phyloP scores from a whole-genome alignment of 305 asterid genomes.

The Rubia peregrina region DNA sequence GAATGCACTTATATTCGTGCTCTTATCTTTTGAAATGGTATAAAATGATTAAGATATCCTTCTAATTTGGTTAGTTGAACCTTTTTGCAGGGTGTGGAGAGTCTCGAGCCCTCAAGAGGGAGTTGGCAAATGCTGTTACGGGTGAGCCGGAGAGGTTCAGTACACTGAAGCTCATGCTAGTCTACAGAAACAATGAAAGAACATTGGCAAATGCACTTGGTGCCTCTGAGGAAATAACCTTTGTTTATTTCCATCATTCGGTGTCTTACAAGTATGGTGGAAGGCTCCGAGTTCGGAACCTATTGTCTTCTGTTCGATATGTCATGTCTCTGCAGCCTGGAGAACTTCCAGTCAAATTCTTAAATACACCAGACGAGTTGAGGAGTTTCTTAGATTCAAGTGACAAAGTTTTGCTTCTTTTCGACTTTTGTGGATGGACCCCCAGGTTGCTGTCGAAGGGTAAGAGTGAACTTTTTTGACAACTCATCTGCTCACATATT shows the following conservation, averaged over 20 bases:
- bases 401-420: conserved; percentile 79
- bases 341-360: conserved; percentile 51
- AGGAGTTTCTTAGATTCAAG: conserved; percentile 63
- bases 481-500: conserved; percentile 9
- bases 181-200: conserved; percentile 58
- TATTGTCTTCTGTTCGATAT: conserved; percentile 60
- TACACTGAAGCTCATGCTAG: conserved; percentile 62
- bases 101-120: conserved; percentile 75
- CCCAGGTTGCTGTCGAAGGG: conserved; percentile 47
- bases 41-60: neutral
- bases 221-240: conserved; percentile 49
- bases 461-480: conserved; percentile 37
- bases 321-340: conserved; percentile 49
- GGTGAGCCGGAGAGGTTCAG: conserved; percentile 43
- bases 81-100: conserved; percentile 83
- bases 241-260: conserved; percentile 58
- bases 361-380: conserved; percentile 52
- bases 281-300: conserved; percentile 64
- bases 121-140: conserved; percentile 48
- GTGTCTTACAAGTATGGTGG: conserved; percentile 62
- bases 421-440: conserved; percentile 91
- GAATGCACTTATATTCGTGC: neutral
- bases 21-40: neutral
- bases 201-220: conserved; percentile 79
- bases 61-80: conserved; percentile 15